A percentile compares a stretch with the other conserved stretches of the same genome.
phyloP scores from a whole-genome alignment of 169 alveolate genomes.

The Perkinsus olseni region DNA sequence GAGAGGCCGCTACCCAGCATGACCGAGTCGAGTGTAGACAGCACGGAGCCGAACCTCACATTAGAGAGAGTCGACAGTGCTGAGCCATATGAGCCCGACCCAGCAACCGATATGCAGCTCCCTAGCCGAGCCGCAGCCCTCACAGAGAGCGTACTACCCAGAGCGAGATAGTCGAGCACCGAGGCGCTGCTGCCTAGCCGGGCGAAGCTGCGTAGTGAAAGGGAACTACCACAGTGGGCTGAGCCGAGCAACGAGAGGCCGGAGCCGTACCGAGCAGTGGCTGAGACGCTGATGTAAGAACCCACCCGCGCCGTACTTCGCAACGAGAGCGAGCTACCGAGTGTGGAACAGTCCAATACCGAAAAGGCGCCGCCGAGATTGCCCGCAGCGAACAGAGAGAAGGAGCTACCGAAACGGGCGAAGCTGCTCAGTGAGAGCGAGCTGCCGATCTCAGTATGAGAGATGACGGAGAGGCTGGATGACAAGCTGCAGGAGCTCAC shows the following conservation, averaged over 20 bases:
- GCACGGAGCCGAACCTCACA: neutral
- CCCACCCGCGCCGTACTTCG: constrained; percentile 16
- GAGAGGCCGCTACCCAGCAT: neutral
- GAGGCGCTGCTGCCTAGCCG: neutral
- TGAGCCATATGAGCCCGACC: neutral
- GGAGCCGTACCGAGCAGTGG: neutral
- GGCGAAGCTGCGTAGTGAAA: neutral
- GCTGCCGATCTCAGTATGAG: neutral
- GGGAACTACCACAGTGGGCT: neutral
- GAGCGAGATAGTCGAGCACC: neutral
- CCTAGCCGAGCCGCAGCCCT: neutral
- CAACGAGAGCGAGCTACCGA: constrained; percentile 4
- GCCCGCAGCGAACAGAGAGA: neutral
- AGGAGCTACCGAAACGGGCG: neutral
- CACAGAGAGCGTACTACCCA: neutral
- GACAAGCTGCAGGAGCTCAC: neutral
- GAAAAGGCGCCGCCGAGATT: neutral
- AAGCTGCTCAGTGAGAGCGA: neutral
- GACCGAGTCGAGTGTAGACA: neutral
- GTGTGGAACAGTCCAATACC: neutral
- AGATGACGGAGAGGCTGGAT: neutral
- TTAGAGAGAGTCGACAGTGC: neutral
- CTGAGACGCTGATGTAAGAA: neutral
- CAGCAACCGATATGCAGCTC: neutral
- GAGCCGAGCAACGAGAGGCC: neutral